Percentiles rank a stretch among this genome's conserved stretches.
These are phyloP conservation scores for Leccinum brunneo-olivaceum DNA, from an alignment of 1,284 basidiomycete species.

Conservation along the genomic window DNA sequence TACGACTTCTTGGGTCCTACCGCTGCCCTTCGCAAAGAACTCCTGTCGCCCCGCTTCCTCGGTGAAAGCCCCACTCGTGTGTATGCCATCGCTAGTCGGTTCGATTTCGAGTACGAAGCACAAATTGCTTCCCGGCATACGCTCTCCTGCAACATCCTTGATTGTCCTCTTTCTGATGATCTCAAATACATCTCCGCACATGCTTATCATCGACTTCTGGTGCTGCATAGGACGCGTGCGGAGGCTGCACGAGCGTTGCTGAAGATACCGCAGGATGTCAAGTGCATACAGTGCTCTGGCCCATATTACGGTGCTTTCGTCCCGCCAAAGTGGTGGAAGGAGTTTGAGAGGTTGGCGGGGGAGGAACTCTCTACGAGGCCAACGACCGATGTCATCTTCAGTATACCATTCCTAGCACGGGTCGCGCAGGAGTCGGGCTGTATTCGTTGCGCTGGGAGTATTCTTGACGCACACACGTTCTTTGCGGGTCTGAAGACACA, in stretches of 20 bases:
- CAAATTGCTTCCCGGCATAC: constrained; percentile 49
- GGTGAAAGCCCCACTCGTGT: constrained; percentile 47
- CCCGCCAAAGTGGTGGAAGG: constrained; percentile 62
- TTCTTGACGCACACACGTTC: constrained; percentile 53
- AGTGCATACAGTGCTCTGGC: constrained; percentile 64
- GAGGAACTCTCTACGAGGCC: constrained; percentile 53
- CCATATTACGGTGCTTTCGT: constrained; percentile 40
- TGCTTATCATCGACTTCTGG: constrained; percentile 57
- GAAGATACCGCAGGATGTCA: constrained; percentile 40
- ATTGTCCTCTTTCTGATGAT: constrained; percentile 52
- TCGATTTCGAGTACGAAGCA: constrained; percentile 53
- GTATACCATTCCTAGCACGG: constrained; percentile 50
- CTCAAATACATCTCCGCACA: constrained; percentile 58
- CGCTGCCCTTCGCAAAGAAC: constrained; percentile 41
- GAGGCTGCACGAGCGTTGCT: constrained; percentile 44
- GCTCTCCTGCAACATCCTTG: constrained; percentile 47
- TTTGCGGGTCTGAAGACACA: constrained; percentile 45
- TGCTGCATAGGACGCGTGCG: constrained; percentile 50
- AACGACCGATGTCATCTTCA: constrained; percentile 53
- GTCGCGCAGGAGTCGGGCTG: constrained; percentile 47
- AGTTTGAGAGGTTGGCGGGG: constrained; percentile 48
- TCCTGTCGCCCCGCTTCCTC: constrained; percentile 47
- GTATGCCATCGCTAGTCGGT: constrained; percentile 64
- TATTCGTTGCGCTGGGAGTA: constrained; percentile 53
- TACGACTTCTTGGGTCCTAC: constrained; percentile 52